phyloP scores from a whole-genome alignment of 139 green algal species.

The Micractinium conductrix region DNA sequence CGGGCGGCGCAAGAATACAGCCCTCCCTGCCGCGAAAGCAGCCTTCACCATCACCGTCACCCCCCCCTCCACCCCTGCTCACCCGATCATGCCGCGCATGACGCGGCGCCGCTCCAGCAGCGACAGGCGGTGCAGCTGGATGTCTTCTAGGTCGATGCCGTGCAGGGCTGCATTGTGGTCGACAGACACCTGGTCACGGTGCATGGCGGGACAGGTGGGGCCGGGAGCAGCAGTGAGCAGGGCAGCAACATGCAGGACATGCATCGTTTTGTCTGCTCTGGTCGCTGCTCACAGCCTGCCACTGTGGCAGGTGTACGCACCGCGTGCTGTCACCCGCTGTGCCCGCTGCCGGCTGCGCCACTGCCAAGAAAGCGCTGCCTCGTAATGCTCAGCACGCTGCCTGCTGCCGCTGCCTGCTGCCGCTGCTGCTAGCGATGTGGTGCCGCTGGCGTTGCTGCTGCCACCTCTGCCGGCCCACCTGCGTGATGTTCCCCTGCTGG shows the following conservation, averaged over 20 bases:
- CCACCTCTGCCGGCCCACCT: not conserved
- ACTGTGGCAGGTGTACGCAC: too few species aligned
- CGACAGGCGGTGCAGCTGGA: slow-evolving; percentile 45
- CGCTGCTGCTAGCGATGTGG: not conserved
- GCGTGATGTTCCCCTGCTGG: not conserved
- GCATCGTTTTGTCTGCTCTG: too few species aligned
- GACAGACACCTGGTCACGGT: slow-evolving; percentile 15
- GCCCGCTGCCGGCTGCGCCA: too few species aligned
- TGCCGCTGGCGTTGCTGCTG: not conserved
- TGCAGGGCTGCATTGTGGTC: slow-evolving; percentile 41
- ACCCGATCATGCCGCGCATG: slow-evolving; percentile 40
- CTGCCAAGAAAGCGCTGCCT: too few species aligned
- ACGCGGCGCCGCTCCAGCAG: slow-evolving; percentile 45
- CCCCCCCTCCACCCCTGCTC: too few species aligned
- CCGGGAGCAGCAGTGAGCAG: too few species aligned
- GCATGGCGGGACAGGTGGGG: not conserved
- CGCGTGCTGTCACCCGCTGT: too few species aligned
- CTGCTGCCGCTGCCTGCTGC: not conserved
- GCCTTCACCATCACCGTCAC: too few species aligned
- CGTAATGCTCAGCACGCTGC: too few species aligned
- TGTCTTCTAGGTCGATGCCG: slow-evolving; percentile 15
- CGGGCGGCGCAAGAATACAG: not conserved
- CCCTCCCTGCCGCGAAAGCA: too few species aligned
- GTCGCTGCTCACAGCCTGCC: too few species aligned
- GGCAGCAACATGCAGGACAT: too few species aligned